These are phyloP conservation scores for Melanomma pulvis-pyrius DNA, from an alignment of 495 filamentous ascomycete species.

Conservation along the genomic window DNA sequence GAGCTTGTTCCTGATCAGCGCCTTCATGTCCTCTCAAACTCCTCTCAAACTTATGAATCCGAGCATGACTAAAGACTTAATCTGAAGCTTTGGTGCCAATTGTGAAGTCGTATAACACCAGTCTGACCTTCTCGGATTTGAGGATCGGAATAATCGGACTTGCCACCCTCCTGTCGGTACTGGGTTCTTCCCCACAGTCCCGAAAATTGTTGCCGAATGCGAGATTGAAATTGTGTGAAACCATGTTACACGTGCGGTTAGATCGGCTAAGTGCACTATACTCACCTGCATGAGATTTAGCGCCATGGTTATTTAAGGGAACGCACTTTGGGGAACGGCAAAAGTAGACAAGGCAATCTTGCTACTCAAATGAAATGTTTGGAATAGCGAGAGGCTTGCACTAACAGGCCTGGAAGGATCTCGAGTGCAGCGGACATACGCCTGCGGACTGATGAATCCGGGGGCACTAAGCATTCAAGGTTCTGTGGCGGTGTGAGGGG, in stretches of 20 bases:
- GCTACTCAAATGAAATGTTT: neutral
- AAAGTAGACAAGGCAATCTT: neutral
- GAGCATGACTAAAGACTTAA: too few species aligned
- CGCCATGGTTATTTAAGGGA: neutral
- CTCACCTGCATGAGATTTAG: neutral
- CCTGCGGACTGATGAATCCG: neutral
- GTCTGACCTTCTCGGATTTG: neutral
- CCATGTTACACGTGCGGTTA: neutral
- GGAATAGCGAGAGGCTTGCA: neutral
- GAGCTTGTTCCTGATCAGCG: neutral
- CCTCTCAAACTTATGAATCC: too few species aligned
- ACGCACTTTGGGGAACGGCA: neutral
- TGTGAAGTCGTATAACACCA: neutral
- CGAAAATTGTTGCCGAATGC: neutral
- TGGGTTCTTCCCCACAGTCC: neutral
- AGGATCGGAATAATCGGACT: neutral
- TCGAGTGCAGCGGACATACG: neutral
- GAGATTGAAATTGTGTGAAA: constrained; percentile 2
- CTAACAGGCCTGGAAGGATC: neutral
- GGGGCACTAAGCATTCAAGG: neutral
- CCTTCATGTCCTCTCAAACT: neutral
- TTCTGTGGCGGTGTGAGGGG: neutral
- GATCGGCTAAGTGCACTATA: neutral
- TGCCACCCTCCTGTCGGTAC: neutral
- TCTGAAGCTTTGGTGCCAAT: neutral